Base-by-base conservation (phyloP, 257 asterid species). In the Handroanthus guayacan region DNA sequence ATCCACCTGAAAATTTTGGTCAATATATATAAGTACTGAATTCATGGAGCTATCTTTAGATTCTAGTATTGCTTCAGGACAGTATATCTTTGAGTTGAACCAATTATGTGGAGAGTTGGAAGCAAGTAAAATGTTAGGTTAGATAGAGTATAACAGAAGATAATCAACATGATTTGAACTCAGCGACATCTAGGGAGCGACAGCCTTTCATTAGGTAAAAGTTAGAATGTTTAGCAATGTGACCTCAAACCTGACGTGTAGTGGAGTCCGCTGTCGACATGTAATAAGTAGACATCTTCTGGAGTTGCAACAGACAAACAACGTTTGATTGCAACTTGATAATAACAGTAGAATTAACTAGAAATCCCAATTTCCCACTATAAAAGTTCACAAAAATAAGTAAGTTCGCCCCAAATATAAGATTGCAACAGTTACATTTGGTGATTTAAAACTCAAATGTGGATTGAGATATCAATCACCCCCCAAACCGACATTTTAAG, bases 1-100 rank as follows among this genome's bases (percentile, higher is more conserved):
- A 36, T 82, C 89, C 37, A 87, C 89, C 92, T 89, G 17, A 41
- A 44, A 48, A 25, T 54, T 43, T 3, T 16, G 68, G 37, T 63
- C 54, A 25, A 44, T 9, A 13, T n/a, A 65, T n/a, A 5, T 65
- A 65, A 54, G 60, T 14, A 9, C 9, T n/a, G 0, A 5, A 10
- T n/a, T 54, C 9, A 54, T 14, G 13, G 2, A 57, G 38, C 38
- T 57, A 57, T 57, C 38, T 18, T 18, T 14, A 57, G 9, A 18
- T 57, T 3, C n/a, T 7, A 3, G 34, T 60, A 31, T 60, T 60
- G 13, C 38, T 57, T 5, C 37, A 54, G 31, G 17, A 54, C 61
- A 54, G 2, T 54, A 16, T 54, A 18, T 20, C 38, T 60, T 25
- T 11, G 11, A 9, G 8, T 25, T 11, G 66, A 58, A 60, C 8